These are phyloP conservation scores for Actinidia chinensis DNA, from an alignment of 179 eudicot genomes.

Conservation along the genomic window DNA sequence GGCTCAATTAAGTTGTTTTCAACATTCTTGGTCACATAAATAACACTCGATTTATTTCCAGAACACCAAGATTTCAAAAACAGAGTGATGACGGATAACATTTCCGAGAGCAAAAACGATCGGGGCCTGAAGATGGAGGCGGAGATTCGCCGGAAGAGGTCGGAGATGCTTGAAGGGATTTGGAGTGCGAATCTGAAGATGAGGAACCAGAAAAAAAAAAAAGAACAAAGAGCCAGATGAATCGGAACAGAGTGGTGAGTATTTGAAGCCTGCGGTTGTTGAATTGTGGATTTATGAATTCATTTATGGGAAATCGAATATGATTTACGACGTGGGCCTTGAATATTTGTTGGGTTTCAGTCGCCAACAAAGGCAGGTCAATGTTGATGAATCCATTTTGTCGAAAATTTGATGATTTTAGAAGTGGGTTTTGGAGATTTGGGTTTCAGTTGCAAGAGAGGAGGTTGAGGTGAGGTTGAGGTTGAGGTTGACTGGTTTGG, in stretches of 20 bases:
- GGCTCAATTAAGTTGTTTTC: conserved; percentile 14
- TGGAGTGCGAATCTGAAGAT: conserved; percentile 48
- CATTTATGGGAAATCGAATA: conserved; percentile 38
- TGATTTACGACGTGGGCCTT: background rate
- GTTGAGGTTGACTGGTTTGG: too few relatives aligned
- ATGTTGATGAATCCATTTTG: conserved; percentile 44
- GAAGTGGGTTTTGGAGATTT: background rate
- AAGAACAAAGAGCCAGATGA: conserved; percentile 55
- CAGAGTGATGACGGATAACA: conserved; percentile 55
- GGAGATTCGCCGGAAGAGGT: conserved; percentile 33
- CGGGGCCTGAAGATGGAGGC: conserved; percentile 44
- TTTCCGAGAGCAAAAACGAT: conserved; percentile 73
- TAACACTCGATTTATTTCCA: conserved; percentile 3
- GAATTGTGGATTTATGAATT: conserved; percentile 45
- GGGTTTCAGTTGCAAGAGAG: conserved; percentile 19
- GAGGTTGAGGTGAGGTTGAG: too few relatives aligned
- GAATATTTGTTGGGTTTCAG: background rate
- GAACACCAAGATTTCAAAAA: conserved; percentile 45
- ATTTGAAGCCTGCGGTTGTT: conserved; percentile 49
- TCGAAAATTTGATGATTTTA: background rate
- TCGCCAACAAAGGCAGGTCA: too few relatives aligned
- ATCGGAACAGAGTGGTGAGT: conserved; percentile 52
- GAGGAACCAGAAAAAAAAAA: conserved; percentile 41
- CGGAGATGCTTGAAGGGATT: conserved; percentile 37
- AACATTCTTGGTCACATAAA: conserved; percentile 23